Evolutionary conservation across 75 land plant genomes (phyloP).

Genomic region (Pinus taeda): DNA sequence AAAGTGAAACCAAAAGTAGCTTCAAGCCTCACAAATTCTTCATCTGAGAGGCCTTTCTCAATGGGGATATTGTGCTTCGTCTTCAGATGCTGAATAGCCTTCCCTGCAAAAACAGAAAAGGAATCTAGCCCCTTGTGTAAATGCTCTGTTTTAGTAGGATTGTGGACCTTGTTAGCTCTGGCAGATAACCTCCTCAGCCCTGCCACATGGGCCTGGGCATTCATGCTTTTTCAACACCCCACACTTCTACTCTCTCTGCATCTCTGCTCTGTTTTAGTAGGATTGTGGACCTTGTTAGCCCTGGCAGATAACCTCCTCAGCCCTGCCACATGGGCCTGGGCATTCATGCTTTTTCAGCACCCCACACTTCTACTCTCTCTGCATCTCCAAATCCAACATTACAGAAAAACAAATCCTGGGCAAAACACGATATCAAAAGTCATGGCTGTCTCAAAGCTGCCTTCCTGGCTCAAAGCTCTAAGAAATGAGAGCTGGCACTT

Average conservation of each 20-base stretch:
- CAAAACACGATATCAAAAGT: too few species aligned
- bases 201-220: constrained; percentile 66
- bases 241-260: too few species aligned
- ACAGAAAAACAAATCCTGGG: too few species aligned
- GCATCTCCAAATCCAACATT: too few species aligned
- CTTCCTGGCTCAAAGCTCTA: too few species aligned
- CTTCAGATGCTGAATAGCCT: constrained; percentile 46
- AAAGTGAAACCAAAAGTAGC: constrained; percentile 75
- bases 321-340: constrained; percentile 78
- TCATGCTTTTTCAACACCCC: too few species aligned
- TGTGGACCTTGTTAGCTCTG: constrained; percentile 49
- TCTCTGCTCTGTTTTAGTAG: not conserved
- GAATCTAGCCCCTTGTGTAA: constrained; percentile 30
- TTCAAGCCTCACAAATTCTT: constrained; percentile 68
- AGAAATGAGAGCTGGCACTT: too few species aligned
- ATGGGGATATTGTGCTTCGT: constrained; percentile 28
- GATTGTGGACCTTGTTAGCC: constrained; percentile 37
- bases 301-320: constrained; percentile 85
- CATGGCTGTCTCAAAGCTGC: too few species aligned
- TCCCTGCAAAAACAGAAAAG: constrained; percentile 34
- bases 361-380: too few species aligned
- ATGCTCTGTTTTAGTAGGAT: not conserved
- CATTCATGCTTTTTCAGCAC: too few species aligned
- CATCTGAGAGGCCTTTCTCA: constrained; percentile 67
- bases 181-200: constrained; percentile 88